These are phyloP conservation scores for Cronartium quercuum DNA, from an alignment of 1,284 basidiomycete species.

Conservation along the genomic window DNA sequence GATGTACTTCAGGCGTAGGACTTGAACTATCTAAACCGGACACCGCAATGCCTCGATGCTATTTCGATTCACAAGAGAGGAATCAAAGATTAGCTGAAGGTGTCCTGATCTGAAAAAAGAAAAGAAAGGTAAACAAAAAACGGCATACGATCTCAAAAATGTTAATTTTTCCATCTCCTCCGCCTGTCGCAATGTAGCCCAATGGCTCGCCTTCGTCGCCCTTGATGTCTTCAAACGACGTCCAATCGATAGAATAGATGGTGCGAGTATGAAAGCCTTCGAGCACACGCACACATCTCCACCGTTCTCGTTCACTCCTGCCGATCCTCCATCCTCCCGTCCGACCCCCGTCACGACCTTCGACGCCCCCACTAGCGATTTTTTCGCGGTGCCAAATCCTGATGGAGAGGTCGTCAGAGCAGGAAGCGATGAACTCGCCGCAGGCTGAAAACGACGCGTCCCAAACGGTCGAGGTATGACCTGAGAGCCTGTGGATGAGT, in stretches of 20 bases:
- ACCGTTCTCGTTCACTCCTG: conserved; percentile 48
- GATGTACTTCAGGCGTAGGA: conserved; percentile 46
- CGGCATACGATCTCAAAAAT: conserved; percentile 61
- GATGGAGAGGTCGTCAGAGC: conserved; percentile 67
- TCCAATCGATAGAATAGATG: conserved; percentile 76
- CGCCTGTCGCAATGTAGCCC: conserved; percentile 68
- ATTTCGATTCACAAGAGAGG: neutral
- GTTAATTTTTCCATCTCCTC: conserved; percentile 68
- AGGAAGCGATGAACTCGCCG: conserved; percentile 74
- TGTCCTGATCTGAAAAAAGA: neutral
- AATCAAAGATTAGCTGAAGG: conserved; percentile 39
- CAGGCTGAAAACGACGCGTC: conserved; percentile 69
- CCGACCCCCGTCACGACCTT: conserved; percentile 43
- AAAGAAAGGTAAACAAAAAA: neutral
- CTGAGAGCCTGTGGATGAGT: conserved; percentile 59
- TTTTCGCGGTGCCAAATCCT: conserved; percentile 53
- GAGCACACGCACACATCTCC: conserved; percentile 48
- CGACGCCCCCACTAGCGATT: conserved; percentile 41
- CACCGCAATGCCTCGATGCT: conserved; percentile 40
- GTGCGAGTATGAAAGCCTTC: conserved; percentile 59
- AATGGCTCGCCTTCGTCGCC: conserved; percentile 49
- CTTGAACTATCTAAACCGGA: conserved; percentile 43
- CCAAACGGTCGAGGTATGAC: conserved; percentile 71
- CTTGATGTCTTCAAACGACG: conserved; percentile 41
- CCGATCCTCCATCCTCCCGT: conserved; percentile 44